Conservation (phyloP, 2,329 filamentous ascomycete species). For the Trichoderma atrobrunneum region DNA sequence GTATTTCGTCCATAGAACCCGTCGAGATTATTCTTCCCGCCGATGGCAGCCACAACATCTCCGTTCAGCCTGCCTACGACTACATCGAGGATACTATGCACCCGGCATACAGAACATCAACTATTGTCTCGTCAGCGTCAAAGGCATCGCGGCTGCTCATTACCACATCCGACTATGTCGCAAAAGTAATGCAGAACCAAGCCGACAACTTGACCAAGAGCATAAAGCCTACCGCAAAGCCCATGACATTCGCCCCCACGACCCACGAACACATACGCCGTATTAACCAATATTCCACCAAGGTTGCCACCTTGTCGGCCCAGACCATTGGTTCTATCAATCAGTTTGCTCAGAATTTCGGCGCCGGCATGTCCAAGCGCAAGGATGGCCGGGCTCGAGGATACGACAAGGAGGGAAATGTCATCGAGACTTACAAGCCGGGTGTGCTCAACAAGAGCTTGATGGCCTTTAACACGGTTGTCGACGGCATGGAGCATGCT, state of each 20-base stretch:
- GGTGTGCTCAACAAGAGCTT: conserved; percentile 92
- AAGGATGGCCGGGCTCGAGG: conserved; percentile 56
- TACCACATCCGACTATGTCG: conserved; percentile 76
- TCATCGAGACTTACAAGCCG: conserved; percentile 70
- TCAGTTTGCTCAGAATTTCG: conserved; percentile 84
- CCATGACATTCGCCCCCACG: conserved; percentile 81
- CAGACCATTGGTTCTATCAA: conserved; percentile 84
- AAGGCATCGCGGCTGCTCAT: conserved; percentile 90
- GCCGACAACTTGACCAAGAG: conserved; percentile 79
- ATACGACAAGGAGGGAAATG: conserved; percentile 67
- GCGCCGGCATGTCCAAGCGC: conserved; percentile 62
- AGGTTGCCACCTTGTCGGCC: conserved; percentile 74
- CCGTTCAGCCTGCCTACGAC: conserved; percentile 65
- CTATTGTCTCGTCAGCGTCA: conserved; percentile 80
- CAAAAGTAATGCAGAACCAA: conserved; percentile 71
- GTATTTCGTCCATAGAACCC: conserved; percentile 50
- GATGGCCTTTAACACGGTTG: conserved; percentile 93
- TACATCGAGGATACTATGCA: conserved; percentile 79
- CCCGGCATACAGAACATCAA: conserved; percentile 86
- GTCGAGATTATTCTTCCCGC: conserved; percentile 74
- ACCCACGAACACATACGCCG: conserved; percentile 84
- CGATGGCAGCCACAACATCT: conserved; percentile 62
- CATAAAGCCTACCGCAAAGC: conserved; percentile 73
- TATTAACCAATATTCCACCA: conserved; percentile 80
- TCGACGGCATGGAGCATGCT: conserved; percentile 88